Evolutionary conservation across 306 rosid species (phyloP).

Genomic region (Glycine soja): DNA sequence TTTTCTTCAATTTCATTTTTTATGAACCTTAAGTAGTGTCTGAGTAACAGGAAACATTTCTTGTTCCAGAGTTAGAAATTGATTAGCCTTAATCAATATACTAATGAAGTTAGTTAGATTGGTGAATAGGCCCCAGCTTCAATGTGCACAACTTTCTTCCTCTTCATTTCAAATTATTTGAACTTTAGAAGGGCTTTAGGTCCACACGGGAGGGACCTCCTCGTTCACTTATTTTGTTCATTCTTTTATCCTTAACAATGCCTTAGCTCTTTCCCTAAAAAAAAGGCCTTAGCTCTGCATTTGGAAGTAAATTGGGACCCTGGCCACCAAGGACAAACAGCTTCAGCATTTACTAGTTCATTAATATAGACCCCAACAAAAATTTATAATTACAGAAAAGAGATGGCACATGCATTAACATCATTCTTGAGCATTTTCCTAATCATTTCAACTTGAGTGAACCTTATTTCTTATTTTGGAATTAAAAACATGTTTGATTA

Average conservation of each 20-base stretch:
- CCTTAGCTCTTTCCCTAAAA: no score
- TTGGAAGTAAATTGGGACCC: slow-evolving; percentile 14
- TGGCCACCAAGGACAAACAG: slow-evolving; percentile 11
- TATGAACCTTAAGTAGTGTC: slow-evolving; percentile 38
- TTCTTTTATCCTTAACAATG: background rate
- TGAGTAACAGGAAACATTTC: slow-evolving; percentile 42
- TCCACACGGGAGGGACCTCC: slow-evolving; percentile 45
- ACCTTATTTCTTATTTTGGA: background rate
- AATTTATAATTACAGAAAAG: background rate
- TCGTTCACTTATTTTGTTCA: background rate
- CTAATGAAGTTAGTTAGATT: slow-evolving; percentile 43
- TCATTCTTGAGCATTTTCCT: slow-evolving; percentile 12
- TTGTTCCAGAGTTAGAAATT: slow-evolving; percentile 26
- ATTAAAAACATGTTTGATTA: background rate
- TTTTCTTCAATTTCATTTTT: background rate
- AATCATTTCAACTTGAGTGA: slow-evolving; percentile 10
- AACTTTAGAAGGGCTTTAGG: slow-evolving; percentile 42
- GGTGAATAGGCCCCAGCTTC: slow-evolving; percentile 46
- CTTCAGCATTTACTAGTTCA: background rate
- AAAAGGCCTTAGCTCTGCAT: background rate
- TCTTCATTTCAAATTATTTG: slow-evolving; percentile 50
- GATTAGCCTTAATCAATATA: slow-evolving; percentile 41
- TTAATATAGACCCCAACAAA: background rate
- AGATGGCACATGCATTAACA: slow-evolving; percentile 21
- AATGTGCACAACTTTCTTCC: slow-evolving; percentile 38